Base-by-base conservation (phyloP, 1,139 yeast genomes). In the Torulaspora pretoriensis region DNA sequence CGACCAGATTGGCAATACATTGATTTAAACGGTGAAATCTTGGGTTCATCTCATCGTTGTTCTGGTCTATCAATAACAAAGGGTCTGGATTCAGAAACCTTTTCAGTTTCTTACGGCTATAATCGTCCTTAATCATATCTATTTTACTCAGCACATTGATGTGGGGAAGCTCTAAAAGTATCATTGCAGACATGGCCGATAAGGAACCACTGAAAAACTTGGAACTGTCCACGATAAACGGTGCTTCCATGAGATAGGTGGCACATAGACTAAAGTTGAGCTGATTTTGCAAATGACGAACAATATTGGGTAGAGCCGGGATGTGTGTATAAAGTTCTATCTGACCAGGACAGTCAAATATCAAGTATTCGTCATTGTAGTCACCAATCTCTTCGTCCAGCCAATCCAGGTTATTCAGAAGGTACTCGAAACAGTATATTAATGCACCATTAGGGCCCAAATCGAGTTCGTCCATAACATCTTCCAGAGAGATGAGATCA, bases 131-230 rank as follows among this genome's bases (percentile, higher is more conserved):
- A 37, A 92, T 79, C 60, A 92, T 73, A 62, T 94, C 99, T 48
- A 86, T 70, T 61, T 92, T 92, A 45, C 95, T 84, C 40, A 90
- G 70, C 31, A 92, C 80, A 63, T 92, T 92, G 50, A 92, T 82
- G 64, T 92, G 99, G 10, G 99, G 99, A 35, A 92, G 74, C 63
- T 92, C 99, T 43, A 92, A 72, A 48, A 92, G 71, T 36, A 92
- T 87, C 99, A 94, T 94, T 1, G 98, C 96, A 24, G 95, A 83
- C 98, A 94, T 94, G 29, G 99, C 99, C 62, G 92, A 81, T 53
- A 94, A 72, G 0, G 96, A 95, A 2, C 98, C 98, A 38, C 95
- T 84, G 63, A 92, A 94, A 67, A 89, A 94, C 67, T 94, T 92
- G 17, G 96, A 78, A 39, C 81, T 75, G 63, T 92, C 98, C 48